phyloP scores from a whole-genome alignment of 106 monocot species.

The Narthecium ossifragum region DNA sequence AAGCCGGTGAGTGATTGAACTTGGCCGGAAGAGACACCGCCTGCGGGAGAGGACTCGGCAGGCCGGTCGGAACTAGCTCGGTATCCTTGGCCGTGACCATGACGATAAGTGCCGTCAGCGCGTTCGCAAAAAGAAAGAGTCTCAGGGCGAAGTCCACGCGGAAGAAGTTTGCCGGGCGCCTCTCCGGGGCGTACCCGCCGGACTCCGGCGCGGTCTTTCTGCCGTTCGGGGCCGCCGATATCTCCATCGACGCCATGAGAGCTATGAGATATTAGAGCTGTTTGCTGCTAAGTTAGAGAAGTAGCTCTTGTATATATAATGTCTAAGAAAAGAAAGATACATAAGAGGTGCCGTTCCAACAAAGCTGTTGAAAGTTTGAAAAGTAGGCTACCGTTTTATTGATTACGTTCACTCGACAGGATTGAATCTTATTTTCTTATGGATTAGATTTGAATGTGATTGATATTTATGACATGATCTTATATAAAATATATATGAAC shows the following conservation, averaged over 20 bases:
- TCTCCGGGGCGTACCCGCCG: too few relatives aligned
- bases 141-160: conserved; percentile 25
- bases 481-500: too few relatives aligned
- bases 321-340: neutral
- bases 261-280: too few relatives aligned
- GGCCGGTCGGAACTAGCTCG: neutral
- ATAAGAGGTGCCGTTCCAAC: neutral
- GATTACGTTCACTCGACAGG: neutral
- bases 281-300: too few relatives aligned
- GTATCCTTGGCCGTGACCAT: conserved; percentile 43
- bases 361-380: neutral
- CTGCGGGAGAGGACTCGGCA: neutral
- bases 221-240: neutral
- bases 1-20: conserved; percentile 52
- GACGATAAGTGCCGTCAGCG: conserved; percentile 23
- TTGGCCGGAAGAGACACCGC: conserved; percentile 21
- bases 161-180: conserved; percentile 10
- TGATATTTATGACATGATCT: neutral
- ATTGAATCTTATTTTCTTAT: too few relatives aligned
- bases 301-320: too few relatives aligned
- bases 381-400: neutral
- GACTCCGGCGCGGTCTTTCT: neutral
- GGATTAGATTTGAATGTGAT: neutral
- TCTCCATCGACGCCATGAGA: neutral
- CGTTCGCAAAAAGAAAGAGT: conserved; percentile 23